Evolutionary conservation across 2,329 filamentous ascomycete species (phyloP).

Genomic region (Penicillium corylophilum): DNA sequence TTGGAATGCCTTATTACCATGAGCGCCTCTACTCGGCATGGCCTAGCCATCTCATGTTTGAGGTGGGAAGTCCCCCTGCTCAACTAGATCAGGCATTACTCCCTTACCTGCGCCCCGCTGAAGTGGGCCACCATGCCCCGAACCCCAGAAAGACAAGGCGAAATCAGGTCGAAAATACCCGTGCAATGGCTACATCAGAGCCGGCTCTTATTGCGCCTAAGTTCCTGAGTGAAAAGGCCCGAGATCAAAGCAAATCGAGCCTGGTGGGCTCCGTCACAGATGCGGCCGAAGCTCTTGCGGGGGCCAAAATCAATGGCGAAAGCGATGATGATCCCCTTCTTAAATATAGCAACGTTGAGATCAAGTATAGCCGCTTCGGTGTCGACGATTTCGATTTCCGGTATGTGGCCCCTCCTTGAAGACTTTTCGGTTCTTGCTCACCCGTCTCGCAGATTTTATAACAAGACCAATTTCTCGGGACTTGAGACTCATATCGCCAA

Average conservation of each 20-base stretch:
- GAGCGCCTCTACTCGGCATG: conserved; percentile 84
- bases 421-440: conserved; percentile 66
- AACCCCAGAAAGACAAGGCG: conserved; percentile 71
- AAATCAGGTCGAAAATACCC: conserved; percentile 80
- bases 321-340: conserved; percentile 78
- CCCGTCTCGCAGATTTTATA: conserved; percentile 70
- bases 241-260: conserved; percentile 54
- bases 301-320: conserved; percentile 67
- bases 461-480: conserved; percentile 86
- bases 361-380: conserved; percentile 98
- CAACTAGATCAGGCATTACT: conserved; percentile 72
- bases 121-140: conserved; percentile 75
- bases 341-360: conserved; percentile 91
- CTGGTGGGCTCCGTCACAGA: conserved; percentile 51
- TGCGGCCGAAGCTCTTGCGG: conserved; percentile 63
- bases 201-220: conserved; percentile 73
- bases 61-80: conserved; percentile 77
- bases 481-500: conserved; percentile 96
- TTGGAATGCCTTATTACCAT: conserved; percentile 93
- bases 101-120: conserved; percentile 65
- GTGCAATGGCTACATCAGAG: conserved; percentile 59
- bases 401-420: conserved; percentile 76
- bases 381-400: conserved; percentile 99
- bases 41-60: conserved; percentile 79
- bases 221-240: conserved; percentile 90